Evolutionary conservation across 345 rosid species (phyloP), one percentile per base, ranked within the genome.

Genomic region (Bruguiera gymnorhiza): DNA sequence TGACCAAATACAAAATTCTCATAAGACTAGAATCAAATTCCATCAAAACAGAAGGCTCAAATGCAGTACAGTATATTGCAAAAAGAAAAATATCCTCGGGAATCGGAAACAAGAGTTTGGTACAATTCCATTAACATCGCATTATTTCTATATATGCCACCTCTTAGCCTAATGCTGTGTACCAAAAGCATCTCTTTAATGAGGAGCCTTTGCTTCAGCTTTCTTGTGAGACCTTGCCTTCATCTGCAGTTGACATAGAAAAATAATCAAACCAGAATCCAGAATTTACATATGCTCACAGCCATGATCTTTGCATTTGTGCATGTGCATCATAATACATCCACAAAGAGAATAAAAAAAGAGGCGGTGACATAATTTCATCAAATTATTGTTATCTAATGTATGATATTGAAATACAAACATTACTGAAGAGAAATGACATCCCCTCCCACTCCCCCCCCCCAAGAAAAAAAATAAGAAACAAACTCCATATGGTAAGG

Each of bases 191-290:
- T 15, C 58, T 18, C 52, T 52, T 75, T 59, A 70, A 58, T 75
- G 70, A 75, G 65, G 71, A 19, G 80, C 73, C 89, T 81, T 80
- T 18, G 84, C 87, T 81, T 83, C 88, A 63, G 86, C 85, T 73
- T 86, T 88, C 76, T 67, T 71, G 2, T 74, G 86, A 11, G 90
- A 86, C 69, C 82, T 88, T 56, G 83, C 69, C 53, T 79, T 73
- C 68, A 74, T 70, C 81, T 77, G 74, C 61, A 55, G 20, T 29
- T 11, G 29, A 11, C 31, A 30, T 32, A 46, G 26, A 30, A 69
- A 61, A 8, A 8, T 21, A 60, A 29, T 8, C 29, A 20, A 61
- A 0, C 6, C n/a, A 15, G 9, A 11, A 9, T 24, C 23, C 9
- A 34, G 16, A 51, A 43, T 43, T 3, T 13, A 2, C 18, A 13